phyloP scores from a whole-genome alignment of 768 basidiomycete genomes.

The Paxillus involutus region DNA sequence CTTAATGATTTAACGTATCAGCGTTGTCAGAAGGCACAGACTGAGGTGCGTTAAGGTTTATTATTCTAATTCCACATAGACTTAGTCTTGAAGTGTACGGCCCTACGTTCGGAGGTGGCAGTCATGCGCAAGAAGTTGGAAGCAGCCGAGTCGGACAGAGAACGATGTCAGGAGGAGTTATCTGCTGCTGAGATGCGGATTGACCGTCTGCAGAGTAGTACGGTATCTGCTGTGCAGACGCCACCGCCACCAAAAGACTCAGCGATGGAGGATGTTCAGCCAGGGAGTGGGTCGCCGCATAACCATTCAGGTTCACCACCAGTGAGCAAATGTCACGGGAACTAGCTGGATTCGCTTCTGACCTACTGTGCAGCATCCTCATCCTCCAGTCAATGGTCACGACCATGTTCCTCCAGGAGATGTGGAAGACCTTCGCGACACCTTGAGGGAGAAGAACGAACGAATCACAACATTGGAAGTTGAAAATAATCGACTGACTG shows the following conservation, averaged over 20 bases:
- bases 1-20: slow-evolving; percentile 41
- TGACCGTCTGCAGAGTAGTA: slow-evolving; percentile 58
- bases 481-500: slow-evolving; percentile 44
- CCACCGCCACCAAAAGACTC: slow-evolving; percentile 32
- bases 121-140: slow-evolving; percentile 47
- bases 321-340: slow-evolving; percentile 60
- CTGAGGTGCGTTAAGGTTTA: slow-evolving; percentile 49
- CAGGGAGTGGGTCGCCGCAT: slow-evolving; percentile 44
- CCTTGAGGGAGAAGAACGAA: slow-evolving; percentile 31
- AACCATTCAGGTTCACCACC: slow-evolving; percentile 60
- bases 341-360: slow-evolving; percentile 24
- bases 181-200: slow-evolving; percentile 57
- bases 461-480: slow-evolving; percentile 49
- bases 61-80: background rate
- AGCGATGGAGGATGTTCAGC: slow-evolving; percentile 26
- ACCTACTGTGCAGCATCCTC: slow-evolving; percentile 44
- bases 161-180: slow-evolving; percentile 51
- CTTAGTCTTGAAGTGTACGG: slow-evolving; percentile 45
- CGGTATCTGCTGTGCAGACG: slow-evolving; percentile 48
- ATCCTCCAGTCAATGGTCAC: slow-evolving; percentile 38
- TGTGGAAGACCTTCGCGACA: slow-evolving; percentile 36
- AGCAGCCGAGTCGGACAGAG: slow-evolving; percentile 49
- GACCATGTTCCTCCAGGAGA: slow-evolving; percentile 41
- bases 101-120: slow-evolving; percentile 59
- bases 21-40: slow-evolving; percentile 53